Evolutionary conservation across 768 basidiomycete genomes (phyloP), one percentile per base, ranked within the genome.

Genomic region (Auriscalpium vulgare): DNA sequence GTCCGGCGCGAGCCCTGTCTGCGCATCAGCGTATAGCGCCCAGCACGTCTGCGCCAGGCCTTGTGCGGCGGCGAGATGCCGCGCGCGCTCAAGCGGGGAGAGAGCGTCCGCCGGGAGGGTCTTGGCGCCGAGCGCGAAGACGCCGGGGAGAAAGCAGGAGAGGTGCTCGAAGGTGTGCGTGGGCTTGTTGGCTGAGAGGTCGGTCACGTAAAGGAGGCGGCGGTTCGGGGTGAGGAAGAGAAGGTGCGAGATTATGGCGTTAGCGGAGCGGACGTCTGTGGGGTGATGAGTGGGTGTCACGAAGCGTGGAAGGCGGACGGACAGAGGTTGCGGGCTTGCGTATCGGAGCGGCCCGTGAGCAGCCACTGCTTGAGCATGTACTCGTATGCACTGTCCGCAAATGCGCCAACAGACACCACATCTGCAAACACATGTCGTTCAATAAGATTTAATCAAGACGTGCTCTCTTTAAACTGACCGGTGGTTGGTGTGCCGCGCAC

Each of bases 331-430:
- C 84, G 71, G 49, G 80, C 83, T 36, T 70, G 72, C 63, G 74
- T 78, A 61, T 90, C 86, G 8, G 80, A 80, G 62, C 78, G 76
- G 21, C 77, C 82, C 8, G 85, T 85, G 45, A 89, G 75, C 8
- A 91, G 72, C 69, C 83, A 88, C 54, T 84, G 80, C 63, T 91
- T 91, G 51, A 91, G 77, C 47, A 87, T 76, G 63, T 91, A 91
- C 67, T 91, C 88, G 57, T 89, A 87, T 11, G 80, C 80, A 62
- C 88, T 90, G 61, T 91, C 88, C 10, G 85, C 83, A 54, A 74
- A 75, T 5, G 79, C 80, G 34, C 87, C 88, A 9, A 88, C 81
- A 1, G 85, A 83, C 10, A 85, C 47, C 19, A 43, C 19, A 10
- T 52, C 65, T 67, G 52, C 17, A 21, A 16, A 46, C 50, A 21